Conservation (phyloP, 1,284 basidiomycete genomes). For the Austroboletus novae-zelandiae region DNA sequence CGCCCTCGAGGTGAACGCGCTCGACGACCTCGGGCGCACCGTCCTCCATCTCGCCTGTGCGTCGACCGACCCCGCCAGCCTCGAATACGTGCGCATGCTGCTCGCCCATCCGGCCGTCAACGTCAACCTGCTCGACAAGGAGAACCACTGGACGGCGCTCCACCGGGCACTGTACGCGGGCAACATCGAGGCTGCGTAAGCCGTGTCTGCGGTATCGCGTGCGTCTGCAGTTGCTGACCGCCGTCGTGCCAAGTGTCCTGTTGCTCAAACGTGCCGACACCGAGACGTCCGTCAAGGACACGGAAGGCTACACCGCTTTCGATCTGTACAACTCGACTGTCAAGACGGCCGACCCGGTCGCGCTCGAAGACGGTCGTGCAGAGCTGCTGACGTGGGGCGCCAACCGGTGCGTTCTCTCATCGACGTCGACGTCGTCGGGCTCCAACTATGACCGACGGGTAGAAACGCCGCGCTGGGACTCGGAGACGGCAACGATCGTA, state of each 20-base stretch:
- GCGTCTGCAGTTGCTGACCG: constrained; percentile 2
- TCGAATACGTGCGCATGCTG: constrained; percentile 82
- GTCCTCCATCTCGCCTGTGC: constrained; percentile 83
- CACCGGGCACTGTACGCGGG: constrained; percentile 90
- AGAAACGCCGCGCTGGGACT: constrained; percentile 86
- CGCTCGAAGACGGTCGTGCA: constrained; percentile 36
- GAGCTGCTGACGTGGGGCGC: constrained; percentile 92
- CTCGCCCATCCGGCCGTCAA: constrained; percentile 77
- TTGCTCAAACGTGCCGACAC: constrained; percentile 75
- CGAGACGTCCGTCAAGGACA: constrained; percentile 77
- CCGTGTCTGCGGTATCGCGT: constrained; percentile 10
- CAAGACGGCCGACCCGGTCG: constrained; percentile 64
- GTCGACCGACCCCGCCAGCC: constrained; percentile 53
- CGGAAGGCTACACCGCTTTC: constrained; percentile 90
- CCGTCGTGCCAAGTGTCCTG: constrained; percentile 49
- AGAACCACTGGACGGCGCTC: constrained; percentile 90
- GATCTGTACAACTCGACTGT: constrained; percentile 94
- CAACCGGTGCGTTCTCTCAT: constrained; percentile 55
- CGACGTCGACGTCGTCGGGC: too few relatives aligned
- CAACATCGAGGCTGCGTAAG: constrained; percentile 74
- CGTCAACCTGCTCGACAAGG: constrained; percentile 80
- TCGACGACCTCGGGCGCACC: constrained; percentile 73
- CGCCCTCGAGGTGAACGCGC: constrained; percentile 65
- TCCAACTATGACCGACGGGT: background rate
- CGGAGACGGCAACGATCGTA: constrained; percentile 78